A percentile compares a stretch with the other conserved stretches of the same genome.
Evolutionary conservation across 495 filamentous ascomycete species (phyloP).

Genomic region (Neurospora sp.): DNA sequence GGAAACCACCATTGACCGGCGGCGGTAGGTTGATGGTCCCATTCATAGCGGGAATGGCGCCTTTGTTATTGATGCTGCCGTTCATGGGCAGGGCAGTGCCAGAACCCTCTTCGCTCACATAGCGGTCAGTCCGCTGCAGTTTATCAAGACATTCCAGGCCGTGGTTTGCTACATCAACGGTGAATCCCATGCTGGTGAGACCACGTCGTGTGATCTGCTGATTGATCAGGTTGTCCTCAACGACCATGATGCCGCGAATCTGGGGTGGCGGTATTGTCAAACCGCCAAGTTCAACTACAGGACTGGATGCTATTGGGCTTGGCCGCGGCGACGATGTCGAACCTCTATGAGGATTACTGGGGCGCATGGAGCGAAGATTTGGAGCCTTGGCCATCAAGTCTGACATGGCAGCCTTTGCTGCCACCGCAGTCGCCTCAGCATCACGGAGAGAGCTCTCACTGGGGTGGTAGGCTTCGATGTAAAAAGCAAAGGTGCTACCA

Average conservation of each 20-base stretch:
- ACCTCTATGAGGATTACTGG: background rate
- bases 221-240: constrained; percentile 74
- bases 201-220: constrained; percentile 57
- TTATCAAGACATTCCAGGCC: constrained; percentile 63
- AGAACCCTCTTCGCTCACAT: constrained; percentile 12
- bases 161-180: constrained; percentile 60
- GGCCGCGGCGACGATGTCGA: constrained; percentile 2
- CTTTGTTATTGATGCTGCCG: constrained; percentile 14
- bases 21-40: background rate
- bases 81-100: background rate
- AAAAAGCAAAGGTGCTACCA: constrained; percentile 74
- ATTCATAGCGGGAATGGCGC: background rate
- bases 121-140: constrained; percentile 20
- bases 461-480: constrained; percentile 50
- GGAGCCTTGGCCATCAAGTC: constrained; percentile 5
- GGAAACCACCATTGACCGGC: background rate
- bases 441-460: constrained; percentile 17
- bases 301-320: constrained; percentile 3
- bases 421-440: constrained; percentile 15
- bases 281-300: constrained; percentile 1
- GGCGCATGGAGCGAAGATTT: background rate
- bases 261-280: constrained; percentile 3
- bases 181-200: constrained; percentile 51
- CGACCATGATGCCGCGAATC: constrained; percentile 46
- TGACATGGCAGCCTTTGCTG: constrained; percentile 9